Base-by-base conservation (phyloP, 106 monocot species). In the Dioscorea dumetorum region DNA sequence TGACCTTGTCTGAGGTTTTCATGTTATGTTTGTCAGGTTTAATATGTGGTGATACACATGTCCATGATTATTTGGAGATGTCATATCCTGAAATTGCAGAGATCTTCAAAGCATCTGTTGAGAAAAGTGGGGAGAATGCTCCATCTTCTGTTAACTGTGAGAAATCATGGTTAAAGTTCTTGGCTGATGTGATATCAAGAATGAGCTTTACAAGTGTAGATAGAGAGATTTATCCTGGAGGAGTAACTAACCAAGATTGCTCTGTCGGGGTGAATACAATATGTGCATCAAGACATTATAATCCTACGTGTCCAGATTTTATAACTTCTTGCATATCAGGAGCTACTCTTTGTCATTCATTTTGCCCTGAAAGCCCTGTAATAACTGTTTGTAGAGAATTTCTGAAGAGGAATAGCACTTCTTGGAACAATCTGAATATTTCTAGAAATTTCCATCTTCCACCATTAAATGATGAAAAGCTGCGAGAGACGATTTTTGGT, bases 1-100 rank as follows among this genome's bases (percentile, higher is more conserved):
- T 97, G 49, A 91, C 95, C 15, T 82, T 97, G 56, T 69, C 91
- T 48, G 95, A 91, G 50, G 63, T 78, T 52, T 97, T 91, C 76
- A 69, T 91, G 69, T 34, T 91, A 34, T 91, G 86, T 24, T 79
- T 97, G 34, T 79, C 69, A 28, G 95, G 91, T 73, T 70, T 97
- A 79, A 50, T 84, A 73, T 77, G 76, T 54, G 84, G 89, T 77
- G 78, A 82, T 41, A 75, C 67, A 63, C 86, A 84, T 63, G 75
- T 84, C 67, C 75, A 73, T 74, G 76, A 81, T 31, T 64, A 78
- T 57, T 54, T 88, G 24, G 60, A 49, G 16, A 73, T 66, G 31
- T 70, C 60, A 21, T 70, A 67, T 49, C 65, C 73, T 68, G 84
- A 80, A 21, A 81, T 71, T 64, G 18, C 21, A 64, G 66, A 60